Evolutionary conservation across 495 filamentous ascomycete genomes (phyloP), one percentile per base, ranked within the genome.

Genomic region (Penicillium diatomitis): DNA sequence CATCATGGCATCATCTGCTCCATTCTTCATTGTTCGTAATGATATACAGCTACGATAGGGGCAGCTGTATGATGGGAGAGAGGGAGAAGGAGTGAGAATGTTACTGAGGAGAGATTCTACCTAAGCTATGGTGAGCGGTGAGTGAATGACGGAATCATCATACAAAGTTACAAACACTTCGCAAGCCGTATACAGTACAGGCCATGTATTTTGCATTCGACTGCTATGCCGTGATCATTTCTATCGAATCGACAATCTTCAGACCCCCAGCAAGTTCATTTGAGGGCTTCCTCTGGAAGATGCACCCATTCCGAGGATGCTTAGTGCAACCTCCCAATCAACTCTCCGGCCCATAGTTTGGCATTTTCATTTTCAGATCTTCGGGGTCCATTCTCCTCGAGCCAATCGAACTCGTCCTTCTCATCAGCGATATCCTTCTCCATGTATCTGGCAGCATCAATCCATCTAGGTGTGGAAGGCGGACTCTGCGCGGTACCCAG

Each of bases 361-460:
- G 41, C 48, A 41, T 29, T 49, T 37, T 38, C 47, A 32, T 37
- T 46, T 7, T 29, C 20, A 36, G 37, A 42, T 4, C 43, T 39
- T 29, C 41, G 37, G 5, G 38, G 11, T n/a, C 52, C 44, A 48
- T 55, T 47, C n/a, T 20, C 48, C 32, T 63, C 58, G n/a, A 54
- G 31, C 55, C 50, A 55, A 27, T 57, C 56, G 27, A 52, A 33
- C 12, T 53, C 48, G 5, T 46, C 50, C 20, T 50, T 50, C 5
- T 53, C 52, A 28, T 53, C 38, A 27, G 48, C 36, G n/a, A 27
- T 30, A 11, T 55, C 57, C 1, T 55, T 51, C n/a, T 54, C 60
- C 4, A 29, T 41, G 36, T 52, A 6, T 36, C 47, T 50, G 1
- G 46, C 31, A 7, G 41, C 45, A 49, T 54, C 52, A 34, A 58